Evolutionary conservation across 202 grass and related monocot genomes (phyloP).

Genomic region (Eragrostis tef): DNA sequence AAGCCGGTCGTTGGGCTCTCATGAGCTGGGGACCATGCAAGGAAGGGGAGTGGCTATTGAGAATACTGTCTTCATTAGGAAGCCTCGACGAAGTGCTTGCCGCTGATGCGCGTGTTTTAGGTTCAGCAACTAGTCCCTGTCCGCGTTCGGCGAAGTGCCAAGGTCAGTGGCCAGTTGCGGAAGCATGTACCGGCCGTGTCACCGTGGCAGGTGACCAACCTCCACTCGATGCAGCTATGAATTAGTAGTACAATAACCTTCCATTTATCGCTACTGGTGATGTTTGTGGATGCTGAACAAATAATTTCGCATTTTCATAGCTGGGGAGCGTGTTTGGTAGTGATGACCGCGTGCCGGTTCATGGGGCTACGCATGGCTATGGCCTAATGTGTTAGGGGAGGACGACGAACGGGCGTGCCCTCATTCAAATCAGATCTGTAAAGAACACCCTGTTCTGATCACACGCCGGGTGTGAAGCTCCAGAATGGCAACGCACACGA

Average conservation of each 20-base stretch:
- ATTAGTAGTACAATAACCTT: not conserved
- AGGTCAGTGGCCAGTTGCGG: not conserved
- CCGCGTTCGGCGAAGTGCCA: not conserved
- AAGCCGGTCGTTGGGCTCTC: not conserved
- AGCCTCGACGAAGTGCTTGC: not conserved
- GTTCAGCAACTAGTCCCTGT: slow-evolving; percentile 2
- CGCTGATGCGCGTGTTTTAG: not conserved
- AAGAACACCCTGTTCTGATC: not conserved
- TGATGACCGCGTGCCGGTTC: slow-evolving; percentile 1
- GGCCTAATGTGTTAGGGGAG: too few species aligned
- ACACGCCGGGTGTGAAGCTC: slow-evolving; percentile 41
- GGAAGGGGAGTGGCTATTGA: not conserved
- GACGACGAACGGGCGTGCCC: not conserved
- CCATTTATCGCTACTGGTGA: not conserved
- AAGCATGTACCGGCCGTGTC: not conserved
- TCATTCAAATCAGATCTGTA: not conserved
- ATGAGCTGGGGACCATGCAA: not conserved
- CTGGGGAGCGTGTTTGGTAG: not conserved
- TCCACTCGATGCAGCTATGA: not conserved
- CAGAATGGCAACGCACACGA: not conserved
- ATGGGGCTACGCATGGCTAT: not conserved
- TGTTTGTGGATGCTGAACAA: not conserved
- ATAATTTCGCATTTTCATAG: too few species aligned
- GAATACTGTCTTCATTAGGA: slow-evolving; percentile 10
- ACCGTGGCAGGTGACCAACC: slow-evolving; percentile 1